Evolutionary conservation across 192 early-diverging fungal genomes (phyloP).

Genomic region (Martensiomyces pterosporus): DNA sequence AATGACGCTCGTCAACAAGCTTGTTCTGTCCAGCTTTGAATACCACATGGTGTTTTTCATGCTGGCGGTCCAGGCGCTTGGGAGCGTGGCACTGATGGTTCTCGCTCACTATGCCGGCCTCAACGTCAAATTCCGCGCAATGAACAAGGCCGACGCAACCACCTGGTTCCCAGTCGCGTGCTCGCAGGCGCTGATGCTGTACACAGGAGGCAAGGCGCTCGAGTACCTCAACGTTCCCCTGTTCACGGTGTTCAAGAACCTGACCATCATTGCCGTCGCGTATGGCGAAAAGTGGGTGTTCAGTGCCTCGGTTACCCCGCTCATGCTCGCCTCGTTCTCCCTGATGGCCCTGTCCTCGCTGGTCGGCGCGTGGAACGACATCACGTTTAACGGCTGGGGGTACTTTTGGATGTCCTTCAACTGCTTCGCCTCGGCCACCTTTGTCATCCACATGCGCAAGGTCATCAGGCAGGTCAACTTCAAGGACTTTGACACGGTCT

Average conservation of each 20-base stretch:
- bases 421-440: constrained; percentile 84
- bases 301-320: constrained; percentile 70
- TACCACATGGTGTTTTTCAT: constrained; percentile 85
- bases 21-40: constrained; percentile 75
- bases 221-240: constrained; percentile 90
- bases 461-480: constrained; percentile 86
- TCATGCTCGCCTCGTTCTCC: constrained; percentile 78
- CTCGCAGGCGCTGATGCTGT: constrained; percentile 89
- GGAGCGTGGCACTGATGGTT: constrained; percentile 57
- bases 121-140: constrained; percentile 61
- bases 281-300: constrained; percentile 87
- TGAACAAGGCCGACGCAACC: constrained; percentile 59
- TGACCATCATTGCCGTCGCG: constrained; percentile 96
- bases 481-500: constrained; percentile 98
- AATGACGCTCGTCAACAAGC: constrained; percentile 89
- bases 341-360: constrained; percentile 85
- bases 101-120: constrained; percentile 52
- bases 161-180: constrained; percentile 84
- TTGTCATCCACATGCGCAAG: constrained; percentile 87
- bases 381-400: constrained; percentile 55
- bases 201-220: constrained; percentile 91
- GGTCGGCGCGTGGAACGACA: constrained; percentile 81
- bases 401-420: constrained; percentile 92
- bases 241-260: constrained; percentile 98
- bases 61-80: constrained; percentile 68